Base-by-base conservation (phyloP, 2,329 filamentous ascomycete genomes). In the Aspergillus phoenicis region DNA sequence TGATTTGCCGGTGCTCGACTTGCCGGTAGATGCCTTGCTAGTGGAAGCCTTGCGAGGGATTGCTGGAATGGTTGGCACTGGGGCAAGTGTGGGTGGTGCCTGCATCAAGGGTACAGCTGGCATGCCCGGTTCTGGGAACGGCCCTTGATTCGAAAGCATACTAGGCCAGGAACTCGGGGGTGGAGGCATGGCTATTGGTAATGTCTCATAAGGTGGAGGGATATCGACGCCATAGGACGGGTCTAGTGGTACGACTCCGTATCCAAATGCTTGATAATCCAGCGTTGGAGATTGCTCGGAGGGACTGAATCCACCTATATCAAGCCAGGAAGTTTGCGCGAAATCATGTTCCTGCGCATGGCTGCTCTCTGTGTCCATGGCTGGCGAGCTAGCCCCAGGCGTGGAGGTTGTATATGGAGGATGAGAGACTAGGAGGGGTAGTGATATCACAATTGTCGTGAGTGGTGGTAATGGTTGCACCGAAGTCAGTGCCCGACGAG, bases 131-230 rank as follows among this genome's bases (percentile, higher is more conserved):
- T 87, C 83, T 48, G 86, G 83, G 70, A 87, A 91, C 66, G 77
- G 85, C 47, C 85, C 82, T 48, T 90, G 89, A 65, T 89, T 90
- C 49, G 89, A 90, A 73, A 94, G 81, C 84, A 93, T 89, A 74
- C 91, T 94, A 7, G 91, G 91, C 91, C 91, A 96, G 41, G 41
- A 45, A 24, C 41, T 45, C 64, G 74, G 68, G 55, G 89, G 84
- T 51, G 83, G 83, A 22, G 89, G 87, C 80, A 91, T 90, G 68
- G 91, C 88, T 65, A 93, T 80, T 72, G 91, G 89, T 22, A 90
- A 86, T 33, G 81, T 78, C 43, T 79, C 78, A 68, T 84, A 83
- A 62, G 85, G 80, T 63, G 85, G 82, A 67, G 84, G 84, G 66
- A 85, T 82, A 68, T 87, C 83, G 67, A 83, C 81, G 65, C 74